These are phyloP conservation scores for Zychaea mexicana DNA, from an alignment of 371 early-diverging fungal genomes.

Conservation along the genomic window DNA sequence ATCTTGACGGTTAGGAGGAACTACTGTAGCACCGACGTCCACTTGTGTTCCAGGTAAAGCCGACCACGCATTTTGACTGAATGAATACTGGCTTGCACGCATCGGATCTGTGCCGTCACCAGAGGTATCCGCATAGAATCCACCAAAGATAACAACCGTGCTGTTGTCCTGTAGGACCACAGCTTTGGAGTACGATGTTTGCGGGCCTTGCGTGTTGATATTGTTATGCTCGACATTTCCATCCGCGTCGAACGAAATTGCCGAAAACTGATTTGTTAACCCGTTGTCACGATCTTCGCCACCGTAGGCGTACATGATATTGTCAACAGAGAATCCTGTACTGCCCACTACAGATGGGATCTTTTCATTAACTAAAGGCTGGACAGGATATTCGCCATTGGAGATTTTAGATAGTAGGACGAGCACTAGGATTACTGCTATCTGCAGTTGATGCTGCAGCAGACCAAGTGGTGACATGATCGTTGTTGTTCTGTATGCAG, in stretches of 20 bases:
- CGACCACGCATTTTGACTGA: constrained; percentile 4
- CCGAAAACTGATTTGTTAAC: neutral
- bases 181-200: neutral
- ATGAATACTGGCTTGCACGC: constrained; percentile 5
- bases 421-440: neutral
- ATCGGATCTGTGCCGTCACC: neutral
- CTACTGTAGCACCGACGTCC: neutral
- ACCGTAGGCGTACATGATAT: constrained; percentile 9
- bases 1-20: constrained; percentile 3
- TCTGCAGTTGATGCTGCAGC: neutral
- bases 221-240: neutral
- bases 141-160: constrained; percentile 8
- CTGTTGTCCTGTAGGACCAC: constrained; percentile 2
- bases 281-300: neutral
- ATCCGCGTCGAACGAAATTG: neutral
- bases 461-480: neutral
- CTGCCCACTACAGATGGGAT: neutral
- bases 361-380: neutral
- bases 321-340: neutral
- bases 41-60: neutral
- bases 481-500: neutral
- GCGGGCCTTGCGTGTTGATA: neutral
- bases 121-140: neutral
- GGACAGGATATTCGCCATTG: neutral
- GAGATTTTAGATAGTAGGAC: neutral